phyloP scores from a whole-genome alignment of 768 basidiomycete species.

The Boletus pseudo-olivaceus region DNA sequence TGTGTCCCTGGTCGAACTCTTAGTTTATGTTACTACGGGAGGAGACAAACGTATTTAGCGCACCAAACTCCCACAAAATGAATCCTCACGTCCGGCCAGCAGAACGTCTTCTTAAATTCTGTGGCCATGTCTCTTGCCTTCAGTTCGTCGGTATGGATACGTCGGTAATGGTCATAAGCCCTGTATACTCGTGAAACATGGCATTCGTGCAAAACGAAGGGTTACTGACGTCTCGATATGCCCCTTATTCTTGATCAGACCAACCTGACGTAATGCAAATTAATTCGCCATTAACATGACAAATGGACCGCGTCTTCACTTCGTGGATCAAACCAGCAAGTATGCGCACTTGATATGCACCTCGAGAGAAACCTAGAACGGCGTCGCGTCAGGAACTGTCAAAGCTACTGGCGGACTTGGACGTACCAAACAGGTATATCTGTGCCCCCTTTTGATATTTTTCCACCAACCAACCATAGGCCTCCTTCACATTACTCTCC shows the following conservation, averaged over 20 bases:
- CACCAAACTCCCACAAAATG: conserved; percentile 56
- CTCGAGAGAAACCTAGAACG: background rate
- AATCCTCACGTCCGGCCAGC: conserved; percentile 38
- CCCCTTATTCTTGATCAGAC: background rate
- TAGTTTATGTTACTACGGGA: too few relatives aligned
- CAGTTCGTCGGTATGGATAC: conserved; percentile 12
- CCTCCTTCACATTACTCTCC: background rate
- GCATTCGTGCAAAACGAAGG: background rate
- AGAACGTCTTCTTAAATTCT: conserved; percentile 46
- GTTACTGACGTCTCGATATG: conserved; percentile 10
- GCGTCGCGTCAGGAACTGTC: background rate
- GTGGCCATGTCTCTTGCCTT: conserved; percentile 16
- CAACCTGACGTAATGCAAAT: background rate
- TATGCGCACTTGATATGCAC: background rate
- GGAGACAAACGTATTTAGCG: conserved; percentile 1
- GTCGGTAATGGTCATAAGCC: conserved; percentile 18
- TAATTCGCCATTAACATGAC: background rate
- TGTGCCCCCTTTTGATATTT: conserved; percentile 8
- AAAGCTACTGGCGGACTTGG: background rate
- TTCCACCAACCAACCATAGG: background rate
- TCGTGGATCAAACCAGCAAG: background rate
- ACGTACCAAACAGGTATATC: conserved; percentile 37
- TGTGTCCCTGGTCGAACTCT: background rate
- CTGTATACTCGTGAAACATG: background rate
- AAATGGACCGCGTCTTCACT: background rate